These are phyloP conservation scores for Chalciporus sp. DNA, from an alignment of 1,284 basidiomycete species.

Conservation along the genomic window DNA sequence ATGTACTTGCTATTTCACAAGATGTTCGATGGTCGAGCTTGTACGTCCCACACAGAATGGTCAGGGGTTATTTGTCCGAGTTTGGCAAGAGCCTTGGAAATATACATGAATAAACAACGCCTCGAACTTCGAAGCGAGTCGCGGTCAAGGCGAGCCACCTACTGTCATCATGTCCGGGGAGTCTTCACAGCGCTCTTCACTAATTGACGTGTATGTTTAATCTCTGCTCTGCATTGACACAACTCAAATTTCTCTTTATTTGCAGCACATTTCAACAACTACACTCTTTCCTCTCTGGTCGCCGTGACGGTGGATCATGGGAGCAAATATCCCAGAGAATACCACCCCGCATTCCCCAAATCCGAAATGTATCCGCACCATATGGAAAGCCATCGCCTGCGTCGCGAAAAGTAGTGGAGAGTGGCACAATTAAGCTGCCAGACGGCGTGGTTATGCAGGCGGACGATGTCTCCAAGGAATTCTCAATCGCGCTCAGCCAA, in stretches of 20 bases:
- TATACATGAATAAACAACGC: conserved; percentile 27
- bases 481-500: conserved; percentile 67
- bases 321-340: conserved; percentile 63
- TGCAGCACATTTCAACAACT: conserved; percentile 67
- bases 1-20: too few relatives aligned
- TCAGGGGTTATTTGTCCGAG: conserved; percentile 19
- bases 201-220: conserved; percentile 49
- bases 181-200: conserved; percentile 46
- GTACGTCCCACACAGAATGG: too few relatives aligned
- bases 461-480: conserved; percentile 69
- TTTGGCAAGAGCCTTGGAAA: conserved; percentile 29
- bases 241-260: background rate
- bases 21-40: too few relatives aligned
- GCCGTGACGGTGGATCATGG: conserved; percentile 54
- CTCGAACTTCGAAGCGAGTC: conserved; percentile 7
- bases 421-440: conserved; percentile 61
- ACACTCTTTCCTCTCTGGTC: conserved; percentile 59
- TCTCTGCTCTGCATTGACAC: background rate
- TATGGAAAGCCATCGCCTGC: conserved; percentile 69
- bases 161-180: conserved; percentile 43
- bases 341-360: conserved; percentile 54
- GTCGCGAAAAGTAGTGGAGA: conserved; percentile 67
- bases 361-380: conserved; percentile 57
- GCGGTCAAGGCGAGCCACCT: background rate
- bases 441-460: conserved; percentile 65